phyloP scores from a whole-genome alignment of 495 filamentous ascomycete species.

The Darksidea phi region DNA sequence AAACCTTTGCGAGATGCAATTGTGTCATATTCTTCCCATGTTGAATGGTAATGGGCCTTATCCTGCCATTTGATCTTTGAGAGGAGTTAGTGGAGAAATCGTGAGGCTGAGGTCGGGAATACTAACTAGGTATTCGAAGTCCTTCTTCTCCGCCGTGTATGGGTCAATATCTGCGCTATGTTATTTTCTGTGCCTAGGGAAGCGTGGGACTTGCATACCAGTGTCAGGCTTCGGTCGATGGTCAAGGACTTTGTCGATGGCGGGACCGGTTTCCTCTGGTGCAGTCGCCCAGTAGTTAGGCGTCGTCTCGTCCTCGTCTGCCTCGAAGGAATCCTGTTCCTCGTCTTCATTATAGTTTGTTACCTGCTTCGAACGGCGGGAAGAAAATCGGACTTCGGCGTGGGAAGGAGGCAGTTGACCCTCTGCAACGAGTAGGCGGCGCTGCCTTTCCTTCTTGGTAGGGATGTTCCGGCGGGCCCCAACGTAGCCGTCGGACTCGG shows the following conservation, averaged over 20 bases:
- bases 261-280: conserved; percentile 65
- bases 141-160: conserved; percentile 56
- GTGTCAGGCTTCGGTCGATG: conserved; percentile 73
- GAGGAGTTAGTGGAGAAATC: conserved; percentile 11
- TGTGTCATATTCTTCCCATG: conserved; percentile 79
- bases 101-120: neutral
- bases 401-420: conserved; percentile 57
- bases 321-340: conserved; percentile 46
- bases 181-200: neutral
- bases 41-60: conserved; percentile 89
- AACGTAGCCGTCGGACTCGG: conserved; percentile 71
- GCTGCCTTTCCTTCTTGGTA: conserved; percentile 71
- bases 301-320: conserved; percentile 49
- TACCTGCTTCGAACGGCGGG: conserved; percentile 77
- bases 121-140: conserved; percentile 79
- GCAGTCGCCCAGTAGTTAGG: conserved; percentile 36
- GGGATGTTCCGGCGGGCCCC: conserved; percentile 63
- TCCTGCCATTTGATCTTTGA: conserved; percentile 89
- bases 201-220: conserved; percentile 41
- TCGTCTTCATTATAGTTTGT: conserved; percentile 85
- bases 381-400: conserved; percentile 85
- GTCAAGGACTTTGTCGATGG: conserved; percentile 85
- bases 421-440: conserved; percentile 57
- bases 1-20: conserved; percentile 70
- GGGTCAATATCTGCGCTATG: conserved; percentile 24